Evolutionary conservation across 2,329 filamentous ascomycete species (phyloP).

Genomic region (Ilyonectria robusta): DNA sequence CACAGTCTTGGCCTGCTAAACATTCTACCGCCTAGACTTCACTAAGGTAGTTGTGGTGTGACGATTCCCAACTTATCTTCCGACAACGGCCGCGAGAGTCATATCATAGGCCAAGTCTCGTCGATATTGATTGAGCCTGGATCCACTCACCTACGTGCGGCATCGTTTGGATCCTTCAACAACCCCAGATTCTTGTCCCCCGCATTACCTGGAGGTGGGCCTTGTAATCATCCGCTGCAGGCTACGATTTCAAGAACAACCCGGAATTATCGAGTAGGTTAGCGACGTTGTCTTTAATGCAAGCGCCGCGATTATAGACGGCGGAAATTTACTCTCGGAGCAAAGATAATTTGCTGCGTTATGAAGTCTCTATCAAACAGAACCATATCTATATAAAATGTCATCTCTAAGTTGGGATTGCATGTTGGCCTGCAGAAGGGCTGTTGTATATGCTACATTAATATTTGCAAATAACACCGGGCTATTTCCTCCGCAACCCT

Average conservation of each 20-base stretch:
- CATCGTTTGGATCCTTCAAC: background rate
- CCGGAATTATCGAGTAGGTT: background rate
- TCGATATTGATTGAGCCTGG: background rate
- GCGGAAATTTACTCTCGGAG: background rate
- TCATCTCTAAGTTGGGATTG: background rate
- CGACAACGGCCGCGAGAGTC: background rate
- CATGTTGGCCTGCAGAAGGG: background rate
- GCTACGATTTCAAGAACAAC: no score
- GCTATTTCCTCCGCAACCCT: constrained; percentile 15
- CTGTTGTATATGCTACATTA: background rate
- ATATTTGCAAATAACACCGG: constrained; percentile 1
- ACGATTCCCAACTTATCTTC: background rate
- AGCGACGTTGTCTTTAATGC: background rate
- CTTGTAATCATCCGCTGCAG: background rate
- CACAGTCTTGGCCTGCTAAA: constrained; percentile 13
- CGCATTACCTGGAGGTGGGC: background rate
- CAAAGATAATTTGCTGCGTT: background rate
- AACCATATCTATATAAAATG: background rate
- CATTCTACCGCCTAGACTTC: constrained; percentile 12
- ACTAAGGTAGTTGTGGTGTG: background rate
- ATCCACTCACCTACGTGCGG: background rate
- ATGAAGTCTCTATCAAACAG: background rate
- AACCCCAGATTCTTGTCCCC: constrained; percentile 2
- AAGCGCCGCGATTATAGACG: background rate
- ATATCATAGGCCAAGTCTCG: background rate